Percentiles rank a stretch among this genome's conserved stretches.
Conservation (phyloP, 2,329 filamentous ascomycete species). For the Fusarium globosum region DNA sequence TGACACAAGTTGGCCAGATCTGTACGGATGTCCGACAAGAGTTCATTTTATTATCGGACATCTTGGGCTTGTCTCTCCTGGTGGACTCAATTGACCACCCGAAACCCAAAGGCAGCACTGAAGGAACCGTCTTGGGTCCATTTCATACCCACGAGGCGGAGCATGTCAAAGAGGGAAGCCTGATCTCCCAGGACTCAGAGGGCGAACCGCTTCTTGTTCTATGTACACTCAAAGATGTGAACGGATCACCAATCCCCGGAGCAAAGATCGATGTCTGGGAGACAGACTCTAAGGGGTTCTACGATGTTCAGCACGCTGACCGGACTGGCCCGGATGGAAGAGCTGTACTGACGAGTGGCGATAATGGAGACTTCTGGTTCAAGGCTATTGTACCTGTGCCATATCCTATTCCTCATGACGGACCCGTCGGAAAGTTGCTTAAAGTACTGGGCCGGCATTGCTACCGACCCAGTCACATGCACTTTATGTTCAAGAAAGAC, state of each 20-base stretch:
- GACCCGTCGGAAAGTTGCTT: conserved; percentile 81
- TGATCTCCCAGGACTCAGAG: conserved; percentile 71
- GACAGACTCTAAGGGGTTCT: conserved; percentile 78
- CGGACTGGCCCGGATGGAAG: conserved; percentile 56
- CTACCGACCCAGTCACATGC: conserved; percentile 82
- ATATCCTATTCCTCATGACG: conserved; percentile 87
- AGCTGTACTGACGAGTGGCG: conserved; percentile 45
- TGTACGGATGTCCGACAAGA: conserved; percentile 77
- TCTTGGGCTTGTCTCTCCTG: conserved; percentile 78
- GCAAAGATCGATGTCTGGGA: conserved; percentile 84
- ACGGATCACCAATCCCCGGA: conserved; percentile 67
- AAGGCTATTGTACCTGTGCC: conserved; percentile 85
- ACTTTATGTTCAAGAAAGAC: conserved; percentile 81
- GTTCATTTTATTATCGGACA: conserved; percentile 81
- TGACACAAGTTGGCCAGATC: conserved; percentile 75
- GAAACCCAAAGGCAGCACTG: conserved; percentile 73
- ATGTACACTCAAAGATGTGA: conserved; percentile 72
- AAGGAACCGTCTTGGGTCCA: conserved; percentile 83
- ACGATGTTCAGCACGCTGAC: conserved; percentile 78
- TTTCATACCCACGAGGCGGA: conserved; percentile 81
- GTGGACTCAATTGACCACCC: conserved; percentile 83
- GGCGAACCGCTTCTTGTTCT: conserved; percentile 75
- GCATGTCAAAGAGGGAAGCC: conserved; percentile 60
- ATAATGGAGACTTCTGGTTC: conserved; percentile 72
- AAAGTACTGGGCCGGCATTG: conserved; percentile 75